Evolutionary conservation across 306 rosid genomes (phyloP), one percentile per base, ranked within the genome.

Genomic region (Quercus bicolor): DNA sequence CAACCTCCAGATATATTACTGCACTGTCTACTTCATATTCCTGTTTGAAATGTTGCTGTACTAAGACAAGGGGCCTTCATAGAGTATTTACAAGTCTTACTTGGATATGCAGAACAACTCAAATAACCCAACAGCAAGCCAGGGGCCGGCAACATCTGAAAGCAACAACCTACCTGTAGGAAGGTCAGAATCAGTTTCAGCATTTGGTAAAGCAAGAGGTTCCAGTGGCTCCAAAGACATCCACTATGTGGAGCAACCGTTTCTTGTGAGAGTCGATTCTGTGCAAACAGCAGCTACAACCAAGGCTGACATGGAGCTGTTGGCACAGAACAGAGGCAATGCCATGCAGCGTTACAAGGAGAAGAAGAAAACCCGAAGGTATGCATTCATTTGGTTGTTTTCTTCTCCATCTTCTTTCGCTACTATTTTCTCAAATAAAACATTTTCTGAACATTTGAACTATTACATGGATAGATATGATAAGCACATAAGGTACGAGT

Each of bases 261-360:
- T 83, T 54, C 78, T 85, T 15, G 21, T 78, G 6, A 72, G 84
- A 37, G 84, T 79, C 43, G 89, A 87, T 34, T 40, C 79, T 54
- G 28, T 83, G 62, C 77, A 74, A 71, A 82, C 86, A 2, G 71
- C 80, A 56, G 89, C 84, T 23, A 62, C 81, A 61, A 77, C 84
- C 31, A 84, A 87, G 81, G 83, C 79, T 10, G 84, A 82, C 66
- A 70, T 70, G 68, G 90, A 90, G 83, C 74, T 85, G 23, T 74
- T 87, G 78, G 90, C 91, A 6, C 86, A 87, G 72, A 91, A 89
- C 77, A 72, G 96, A 80, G 93, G 91, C 72, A 82, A 86, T 6
- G 96, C 96, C 18, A 91, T 91, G 96, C 90, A 85, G 53, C 93
- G 96, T 64, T 91, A 91, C 84, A 89, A 84, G 83, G 96, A 91